Percentiles rank a stretch among this genome's conserved stretches.
These are phyloP conservation scores for Fomitopsis pulvina DNA, from an alignment of 768 basidiomycete genomes.

Conservation along the genomic window DNA sequence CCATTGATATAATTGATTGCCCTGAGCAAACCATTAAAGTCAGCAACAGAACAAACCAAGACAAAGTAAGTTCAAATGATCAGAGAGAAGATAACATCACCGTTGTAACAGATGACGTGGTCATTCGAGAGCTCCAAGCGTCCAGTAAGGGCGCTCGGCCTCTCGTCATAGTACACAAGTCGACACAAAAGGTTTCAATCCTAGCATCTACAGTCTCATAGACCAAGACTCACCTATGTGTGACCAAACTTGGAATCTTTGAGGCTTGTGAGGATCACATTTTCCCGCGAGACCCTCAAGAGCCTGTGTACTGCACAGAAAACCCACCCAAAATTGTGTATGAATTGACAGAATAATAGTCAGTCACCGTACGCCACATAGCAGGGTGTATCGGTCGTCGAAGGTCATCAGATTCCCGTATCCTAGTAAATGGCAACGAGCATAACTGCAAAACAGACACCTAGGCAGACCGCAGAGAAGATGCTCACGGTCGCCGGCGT, in stretches of 20 bases:
- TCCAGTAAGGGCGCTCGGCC: slow-evolving; percentile 3
- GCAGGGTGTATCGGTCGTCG: background rate
- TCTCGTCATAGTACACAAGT: slow-evolving; percentile 6
- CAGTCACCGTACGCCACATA: too few species aligned
- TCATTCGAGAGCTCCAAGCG: slow-evolving; percentile 13
- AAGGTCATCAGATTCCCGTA: background rate
- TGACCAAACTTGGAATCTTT: too few species aligned
- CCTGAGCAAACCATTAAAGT: too few species aligned
- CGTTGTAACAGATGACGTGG: slow-evolving; percentile 1
- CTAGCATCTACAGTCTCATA: too few species aligned
- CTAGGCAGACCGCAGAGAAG: slow-evolving; percentile 20
- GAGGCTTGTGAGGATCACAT: too few species aligned
- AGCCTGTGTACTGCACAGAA: too few species aligned
- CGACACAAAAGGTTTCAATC: slow-evolving; percentile 11
- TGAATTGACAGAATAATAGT: too few species aligned
- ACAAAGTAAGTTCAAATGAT: background rate
- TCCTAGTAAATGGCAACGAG: background rate
- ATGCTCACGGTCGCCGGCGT: slow-evolving; percentile 16
- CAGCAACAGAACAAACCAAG: background rate
- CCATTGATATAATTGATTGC: too few species aligned
- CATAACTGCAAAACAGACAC: slow-evolving; percentile 2
- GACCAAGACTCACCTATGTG: too few species aligned
- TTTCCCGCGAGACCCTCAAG: background rate
- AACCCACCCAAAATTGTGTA: too few species aligned
- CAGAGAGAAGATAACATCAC: slow-evolving; percentile 20